Evolutionary conservation across 2,329 filamentous ascomycete genomes (phyloP).

Genomic region (Emmonsia crescens): DNA sequence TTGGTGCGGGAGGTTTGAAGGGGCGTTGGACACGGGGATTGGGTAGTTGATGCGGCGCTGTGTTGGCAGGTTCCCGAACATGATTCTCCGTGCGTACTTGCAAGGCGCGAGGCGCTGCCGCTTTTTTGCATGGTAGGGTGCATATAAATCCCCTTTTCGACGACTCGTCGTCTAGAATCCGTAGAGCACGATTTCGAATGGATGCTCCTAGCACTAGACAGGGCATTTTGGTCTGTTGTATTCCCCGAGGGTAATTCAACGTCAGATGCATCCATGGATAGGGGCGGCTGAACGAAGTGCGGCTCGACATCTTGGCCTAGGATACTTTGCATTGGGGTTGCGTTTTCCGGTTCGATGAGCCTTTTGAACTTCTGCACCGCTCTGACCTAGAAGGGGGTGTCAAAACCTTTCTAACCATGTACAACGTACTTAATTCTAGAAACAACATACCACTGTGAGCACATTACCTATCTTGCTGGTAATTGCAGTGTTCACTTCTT

Average conservation of each 20-base stretch:
- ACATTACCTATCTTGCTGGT: constrained; percentile 81
- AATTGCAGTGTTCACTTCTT: constrained; percentile 83
- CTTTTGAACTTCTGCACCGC: constrained; percentile 82
- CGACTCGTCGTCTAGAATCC: not conserved
- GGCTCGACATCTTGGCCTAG: constrained; percentile 44
- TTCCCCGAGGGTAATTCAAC: constrained; percentile 25
- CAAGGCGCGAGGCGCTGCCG: not conserved
- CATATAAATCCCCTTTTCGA: not conserved
- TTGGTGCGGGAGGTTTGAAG: constrained; percentile 20
- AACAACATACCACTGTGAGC: constrained; percentile 57
- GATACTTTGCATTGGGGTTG: constrained; percentile 46
- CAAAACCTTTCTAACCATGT: not conserved
- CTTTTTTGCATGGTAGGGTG: not conserved
- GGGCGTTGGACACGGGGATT: constrained; percentile 21
- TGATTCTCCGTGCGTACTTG: not conserved
- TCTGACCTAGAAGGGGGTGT: constrained; percentile 53
- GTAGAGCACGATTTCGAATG: constrained; percentile 1
- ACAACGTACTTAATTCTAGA: not conserved
- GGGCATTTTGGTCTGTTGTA: not conserved
- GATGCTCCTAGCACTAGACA: not conserved
- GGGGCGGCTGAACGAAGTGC: constrained; percentile 48
- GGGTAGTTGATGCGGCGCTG: constrained; percentile 14
- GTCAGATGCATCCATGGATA: constrained; percentile 36
- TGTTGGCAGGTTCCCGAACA: not conserved
- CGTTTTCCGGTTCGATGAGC: constrained; percentile 50